A percentile compares a stretch with the other conserved stretches of the same genome.
Evolutionary conservation across 2,329 filamentous ascomycete species (phyloP).

Genomic region (Whalleya microplaca): DNA sequence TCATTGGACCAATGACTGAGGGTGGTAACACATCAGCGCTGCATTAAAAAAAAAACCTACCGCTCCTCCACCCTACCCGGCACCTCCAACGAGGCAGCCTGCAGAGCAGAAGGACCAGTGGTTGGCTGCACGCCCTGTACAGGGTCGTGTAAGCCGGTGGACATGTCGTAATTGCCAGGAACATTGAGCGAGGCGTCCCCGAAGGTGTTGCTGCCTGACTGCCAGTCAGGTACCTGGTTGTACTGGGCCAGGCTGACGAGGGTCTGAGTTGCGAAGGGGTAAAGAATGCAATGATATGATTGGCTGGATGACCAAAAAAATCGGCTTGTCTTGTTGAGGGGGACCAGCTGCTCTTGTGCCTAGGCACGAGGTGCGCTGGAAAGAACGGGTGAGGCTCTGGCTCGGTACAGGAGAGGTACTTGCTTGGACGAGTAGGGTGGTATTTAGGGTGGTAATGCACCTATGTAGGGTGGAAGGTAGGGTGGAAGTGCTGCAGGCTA

Average conservation of each 20-base stretch:
- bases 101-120: neutral
- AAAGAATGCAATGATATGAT: neutral
- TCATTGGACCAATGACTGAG: too few relatives aligned
- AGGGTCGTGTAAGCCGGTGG: neutral
- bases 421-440: neutral
- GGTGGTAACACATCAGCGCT: neutral
- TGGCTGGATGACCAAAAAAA: neutral
- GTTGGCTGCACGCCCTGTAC: neutral
- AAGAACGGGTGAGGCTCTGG: neutral
- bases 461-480: too few relatives aligned
- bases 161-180: neutral
- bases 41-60: conserved; percentile 11
- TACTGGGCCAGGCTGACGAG: conserved; percentile 5
- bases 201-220: neutral
- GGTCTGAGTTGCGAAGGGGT: neutral
- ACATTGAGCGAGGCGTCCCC: neutral
- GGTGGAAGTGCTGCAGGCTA: neutral
- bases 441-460: too few relatives aligned
- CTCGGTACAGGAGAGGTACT: neutral
- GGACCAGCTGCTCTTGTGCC: conserved; percentile 1
- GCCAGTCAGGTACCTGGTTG: conserved; percentile 4
- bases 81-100: neutral
- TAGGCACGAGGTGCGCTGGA: neutral
- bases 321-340: neutral
- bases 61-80: neutral